These are phyloP conservation scores for Leishmania guyanensis DNA, from an alignment of 208 protist species.

Conservation along the genomic window DNA sequence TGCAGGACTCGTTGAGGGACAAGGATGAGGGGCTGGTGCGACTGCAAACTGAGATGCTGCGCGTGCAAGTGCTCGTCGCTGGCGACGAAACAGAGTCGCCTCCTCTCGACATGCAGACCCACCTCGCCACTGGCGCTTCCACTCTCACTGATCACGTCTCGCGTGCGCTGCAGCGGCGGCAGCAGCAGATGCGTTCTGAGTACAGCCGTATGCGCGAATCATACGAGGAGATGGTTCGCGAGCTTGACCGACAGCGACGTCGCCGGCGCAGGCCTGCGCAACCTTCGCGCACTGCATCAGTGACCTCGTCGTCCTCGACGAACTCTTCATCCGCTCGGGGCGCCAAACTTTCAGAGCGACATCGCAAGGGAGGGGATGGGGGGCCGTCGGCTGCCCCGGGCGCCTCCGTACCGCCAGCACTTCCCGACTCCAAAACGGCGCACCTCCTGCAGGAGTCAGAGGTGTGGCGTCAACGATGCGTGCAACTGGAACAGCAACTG, in stretches of 20 bases:
- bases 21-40: slow-evolving; percentile 78
- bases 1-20: slow-evolving; percentile 55
- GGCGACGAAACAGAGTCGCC: slow-evolving; percentile 7
- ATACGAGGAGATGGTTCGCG: slow-evolving; percentile 55
- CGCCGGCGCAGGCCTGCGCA: slow-evolving; percentile 12
- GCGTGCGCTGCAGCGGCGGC: slow-evolving; percentile 29
- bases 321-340: neutral
- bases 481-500: slow-evolving; percentile 79
- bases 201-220: slow-evolving; percentile 48
- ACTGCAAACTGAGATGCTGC: slow-evolving; percentile 76
- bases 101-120: slow-evolving; percentile 3
- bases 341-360: neutral
- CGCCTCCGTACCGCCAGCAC: slow-evolving; percentile 11
- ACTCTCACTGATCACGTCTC: slow-evolving; percentile 32
- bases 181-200: slow-evolving; percentile 39
- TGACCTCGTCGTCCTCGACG: slow-evolving; percentile 19
- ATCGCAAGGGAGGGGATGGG: neutral
- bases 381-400: neutral
- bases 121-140: neutral
- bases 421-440: slow-evolving; percentile 23
- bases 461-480: slow-evolving; percentile 72
- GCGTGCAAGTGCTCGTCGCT: slow-evolving; percentile 38
- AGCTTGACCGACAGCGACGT: slow-evolving; percentile 37
- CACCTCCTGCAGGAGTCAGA: slow-evolving; percentile 67
- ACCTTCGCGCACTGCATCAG: slow-evolving; percentile 10